These are phyloP conservation scores for Crithidia expoeki DNA, from an alignment of 208 protist species.

Conservation along the genomic window DNA sequence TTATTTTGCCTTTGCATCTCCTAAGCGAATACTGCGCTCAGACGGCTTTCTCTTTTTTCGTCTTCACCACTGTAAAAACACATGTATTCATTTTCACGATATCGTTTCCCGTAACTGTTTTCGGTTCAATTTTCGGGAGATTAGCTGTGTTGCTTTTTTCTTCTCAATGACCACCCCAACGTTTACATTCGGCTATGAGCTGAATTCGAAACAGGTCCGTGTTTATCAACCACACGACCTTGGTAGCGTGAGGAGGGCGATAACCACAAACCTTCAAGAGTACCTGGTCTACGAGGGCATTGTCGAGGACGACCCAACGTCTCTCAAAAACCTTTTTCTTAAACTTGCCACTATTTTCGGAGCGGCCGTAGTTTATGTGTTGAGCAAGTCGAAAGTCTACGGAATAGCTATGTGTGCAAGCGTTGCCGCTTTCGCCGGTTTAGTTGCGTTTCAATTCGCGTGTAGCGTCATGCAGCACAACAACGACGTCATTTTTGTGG, in stretches of 20 bases:
- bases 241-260: conserved; percentile 39
- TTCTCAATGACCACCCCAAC: conserved; percentile 10
- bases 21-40: too few species aligned
- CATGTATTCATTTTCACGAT: too few species aligned
- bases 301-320: conserved; percentile 35
- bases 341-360: conserved; percentile 13
- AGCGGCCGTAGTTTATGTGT: conserved; percentile 18
- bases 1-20: too few species aligned
- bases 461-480: conserved; percentile 21
- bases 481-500: conserved; percentile 33
- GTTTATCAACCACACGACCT: conserved; percentile 55
- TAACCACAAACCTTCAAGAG: conserved; percentile 57
- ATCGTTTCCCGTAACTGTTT: too few species aligned
- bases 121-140: too few species aligned
- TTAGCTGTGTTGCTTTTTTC: background rate
- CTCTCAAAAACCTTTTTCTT: conserved; percentile 26
- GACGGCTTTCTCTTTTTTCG: too few species aligned
- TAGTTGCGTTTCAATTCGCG: conserved; percentile 23
- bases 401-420: background rate
- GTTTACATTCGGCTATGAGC: conserved; percentile 74
- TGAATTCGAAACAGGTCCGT: conserved; percentile 66
- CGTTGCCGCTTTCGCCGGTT: conserved; percentile 17
- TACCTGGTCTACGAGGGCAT: conserved; percentile 51
- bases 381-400: conserved; percentile 15
- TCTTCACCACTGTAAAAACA: too few species aligned